A percentile compares a stretch with the other conserved stretches of the same genome.
Conservation (phyloP, 108 stramenopile genomes). For the Seminavis robusta region DNA sequence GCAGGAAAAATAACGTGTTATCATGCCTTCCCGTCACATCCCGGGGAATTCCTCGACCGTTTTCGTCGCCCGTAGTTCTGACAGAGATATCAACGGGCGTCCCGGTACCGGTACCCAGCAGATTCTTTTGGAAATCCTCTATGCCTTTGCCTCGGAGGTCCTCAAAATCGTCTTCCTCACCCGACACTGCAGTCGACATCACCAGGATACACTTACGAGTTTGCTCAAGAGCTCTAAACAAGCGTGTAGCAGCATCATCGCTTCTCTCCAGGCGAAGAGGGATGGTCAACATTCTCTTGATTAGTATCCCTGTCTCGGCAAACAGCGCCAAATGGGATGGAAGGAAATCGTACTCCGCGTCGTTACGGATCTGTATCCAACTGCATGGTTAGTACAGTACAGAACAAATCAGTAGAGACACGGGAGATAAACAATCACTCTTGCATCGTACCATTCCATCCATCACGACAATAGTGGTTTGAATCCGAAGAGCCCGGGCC, state of each 20-base stretch:
- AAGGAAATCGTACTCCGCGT: slow-evolving; percentile 16
- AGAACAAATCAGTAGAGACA: too few species aligned
- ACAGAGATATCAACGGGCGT: background rate
- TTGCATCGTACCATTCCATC: slow-evolving; percentile 32
- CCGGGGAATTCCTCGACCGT: slow-evolving; percentile 12
- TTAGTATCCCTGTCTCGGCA: slow-evolving; percentile 13
- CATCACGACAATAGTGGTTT: slow-evolving; percentile 27
- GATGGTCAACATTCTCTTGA: slow-evolving; percentile 16
- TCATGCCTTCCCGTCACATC: slow-evolving; percentile 10
- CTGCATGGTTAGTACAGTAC: too few species aligned
- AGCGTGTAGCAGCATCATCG: slow-evolving; percentile 4
- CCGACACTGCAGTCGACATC: slow-evolving; percentile 11
- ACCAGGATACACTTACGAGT: slow-evolving; percentile 10
- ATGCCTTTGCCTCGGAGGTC: background rate
- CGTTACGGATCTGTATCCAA: too few species aligned
- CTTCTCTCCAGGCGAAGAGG: slow-evolving; percentile 6
- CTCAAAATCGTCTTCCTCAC: background rate
- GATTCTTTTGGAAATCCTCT: background rate
- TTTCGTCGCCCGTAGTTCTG: slow-evolving; percentile 1
- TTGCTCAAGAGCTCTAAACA: slow-evolving; percentile 10
- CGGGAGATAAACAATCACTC: too few species aligned
- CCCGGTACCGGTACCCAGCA: background rate
- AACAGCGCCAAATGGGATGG: slow-evolving; percentile 12
- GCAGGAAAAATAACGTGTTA: slow-evolving; percentile 22
- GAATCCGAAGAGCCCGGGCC: slow-evolving; percentile 31